Base-by-base conservation (phyloP, 345 rosid species). In the Acer negundo region DNA sequence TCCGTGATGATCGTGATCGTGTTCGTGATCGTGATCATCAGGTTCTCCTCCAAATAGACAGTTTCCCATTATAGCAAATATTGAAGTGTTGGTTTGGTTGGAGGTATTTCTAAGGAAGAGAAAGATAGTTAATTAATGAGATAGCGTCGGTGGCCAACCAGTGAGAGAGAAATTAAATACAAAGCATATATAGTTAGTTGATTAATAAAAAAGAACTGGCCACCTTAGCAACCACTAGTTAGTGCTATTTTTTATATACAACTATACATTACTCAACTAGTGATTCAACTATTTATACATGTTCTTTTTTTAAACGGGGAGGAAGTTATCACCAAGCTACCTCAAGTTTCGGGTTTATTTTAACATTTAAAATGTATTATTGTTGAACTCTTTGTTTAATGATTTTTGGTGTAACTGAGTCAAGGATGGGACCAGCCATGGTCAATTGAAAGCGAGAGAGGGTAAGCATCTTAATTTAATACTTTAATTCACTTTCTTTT, bases 1-100 rank as follows among this genome's bases (percentile, higher is more conserved):
- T 46, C 49, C 49, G 0, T 46, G 49, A 46, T 59, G 23, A 2
- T 59, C 11, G 10, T 59, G 26, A 10, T 59, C 11, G 20, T 59
- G 26, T 2, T 59, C 11, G 20, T 59, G 26, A 22, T 59, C 77
- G 10, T 9, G 10, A 77, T 65, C 88, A 23, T 78, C 82, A 16
- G 65, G 78, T 22, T 79, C 87, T 56, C 91, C 97, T 82, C 95
- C 97, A 62, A 93, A 85, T 59, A 95, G 75, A 82, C 98, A 93
- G 79, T 93, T 93, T 12, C 97, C 95, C 98, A 95, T 92, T 46
- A 12, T 24, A 24, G 10, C 20, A 17, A 53, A 35, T 35, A 35
- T 35, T 35, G 38, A 35, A 35, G 38, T 35, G 38, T 35, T 35
- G 38, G 17, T 13, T 56, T 56, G 62, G 62, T 6, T 56, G 24